Conservation (phyloP, 305 asterid genomes). For the Striga hermonthica region DNA sequence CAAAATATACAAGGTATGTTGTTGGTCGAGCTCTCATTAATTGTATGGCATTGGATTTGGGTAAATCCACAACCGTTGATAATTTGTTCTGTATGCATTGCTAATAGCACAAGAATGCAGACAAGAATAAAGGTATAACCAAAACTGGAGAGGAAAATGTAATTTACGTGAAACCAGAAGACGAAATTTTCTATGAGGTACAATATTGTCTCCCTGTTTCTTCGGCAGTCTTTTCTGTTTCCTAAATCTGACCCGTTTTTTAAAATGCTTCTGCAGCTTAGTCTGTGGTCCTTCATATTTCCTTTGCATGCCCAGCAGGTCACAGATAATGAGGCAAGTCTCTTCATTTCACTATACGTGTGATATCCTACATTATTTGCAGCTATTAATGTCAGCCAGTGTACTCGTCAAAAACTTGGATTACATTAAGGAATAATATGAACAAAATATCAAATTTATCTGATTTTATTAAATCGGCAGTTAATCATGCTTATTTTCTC, state of each 20-base stretch:
- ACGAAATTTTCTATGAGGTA: slow-evolving; percentile 72
- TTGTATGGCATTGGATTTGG: not conserved
- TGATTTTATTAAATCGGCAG: no score
- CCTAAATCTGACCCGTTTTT: slow-evolving; percentile 25
- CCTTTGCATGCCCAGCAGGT: slow-evolving; percentile 59
- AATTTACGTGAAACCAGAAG: slow-evolving; percentile 70
- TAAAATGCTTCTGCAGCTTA: slow-evolving; percentile 55
- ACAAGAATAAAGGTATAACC: slow-evolving; percentile 34
- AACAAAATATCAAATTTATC: no score
- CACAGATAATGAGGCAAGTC: slow-evolving; percentile 63
- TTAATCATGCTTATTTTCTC: no score
- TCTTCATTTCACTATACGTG: not conserved
- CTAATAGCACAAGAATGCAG: slow-evolving; percentile 60
- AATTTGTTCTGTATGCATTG: slow-evolving; percentile 25
- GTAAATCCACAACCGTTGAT: slow-evolving; percentile 8
- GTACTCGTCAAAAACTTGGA: not conserved
- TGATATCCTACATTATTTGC: no score
- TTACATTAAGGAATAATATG: not conserved
- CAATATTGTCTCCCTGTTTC: slow-evolving; percentile 6
- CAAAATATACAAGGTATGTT: slow-evolving; percentile 74
- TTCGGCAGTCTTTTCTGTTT: slow-evolving; percentile 19
- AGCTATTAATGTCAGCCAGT: no score
- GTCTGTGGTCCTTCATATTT: slow-evolving; percentile 85
- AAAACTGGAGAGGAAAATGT: slow-evolving; percentile 47
- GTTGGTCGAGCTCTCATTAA: slow-evolving; percentile 14